Base-by-base conservation (phyloP, 768 basidiomycete genomes). In the Pleurotus ostreatus region DNA sequence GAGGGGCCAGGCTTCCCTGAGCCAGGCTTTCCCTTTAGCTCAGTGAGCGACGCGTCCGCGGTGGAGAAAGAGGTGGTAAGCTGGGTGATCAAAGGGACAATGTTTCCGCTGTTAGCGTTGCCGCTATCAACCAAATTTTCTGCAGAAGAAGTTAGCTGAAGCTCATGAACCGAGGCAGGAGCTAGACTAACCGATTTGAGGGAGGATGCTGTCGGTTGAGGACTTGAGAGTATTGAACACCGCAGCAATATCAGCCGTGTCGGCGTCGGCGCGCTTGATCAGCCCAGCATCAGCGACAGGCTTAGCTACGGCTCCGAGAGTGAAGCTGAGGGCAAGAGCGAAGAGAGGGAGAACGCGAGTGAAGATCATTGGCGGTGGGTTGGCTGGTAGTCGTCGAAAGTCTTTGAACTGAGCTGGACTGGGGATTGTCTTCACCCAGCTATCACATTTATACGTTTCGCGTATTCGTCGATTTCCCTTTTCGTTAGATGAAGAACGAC, bases 61-160 rank as follows among this genome's bases (percentile, higher is more conserved):
- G 61, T 62, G 62, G 61, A 54, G 57, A 70, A 56, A 13, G 65
- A 56, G 3, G 47, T 38, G 37, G 60, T 65, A 22, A 69, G 58
- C n/a, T 64, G 54, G 47, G 53, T 58, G 55, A 66, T 59, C 41
- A 68, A 60, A 2, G 64, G 62, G 4, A 63, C 58, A n/a, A 66
- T 54, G n/a, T 55, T 61, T 4, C 43, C 60, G 56, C 61, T 60
- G 38, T 63, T 60, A 3, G 63, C 61, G 2, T 38, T 65, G 26
- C 64, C 63, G 44, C 57, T 46, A 5, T 59, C 26, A 20, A 55
- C 55, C 37, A 63, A 34, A 26, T 47, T 18, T n/a, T 59, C 59
- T 60, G 44, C 3, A n/a, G 11, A 25, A 49, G 34, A 16, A 26
- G 13, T 46, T 13, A 54, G 23, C 2, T 18, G n/a, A 44, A 20